Evolutionary conservation across 2,329 filamentous ascomycete species (phyloP).

Genomic region (Venturia aucupariae): DNA sequence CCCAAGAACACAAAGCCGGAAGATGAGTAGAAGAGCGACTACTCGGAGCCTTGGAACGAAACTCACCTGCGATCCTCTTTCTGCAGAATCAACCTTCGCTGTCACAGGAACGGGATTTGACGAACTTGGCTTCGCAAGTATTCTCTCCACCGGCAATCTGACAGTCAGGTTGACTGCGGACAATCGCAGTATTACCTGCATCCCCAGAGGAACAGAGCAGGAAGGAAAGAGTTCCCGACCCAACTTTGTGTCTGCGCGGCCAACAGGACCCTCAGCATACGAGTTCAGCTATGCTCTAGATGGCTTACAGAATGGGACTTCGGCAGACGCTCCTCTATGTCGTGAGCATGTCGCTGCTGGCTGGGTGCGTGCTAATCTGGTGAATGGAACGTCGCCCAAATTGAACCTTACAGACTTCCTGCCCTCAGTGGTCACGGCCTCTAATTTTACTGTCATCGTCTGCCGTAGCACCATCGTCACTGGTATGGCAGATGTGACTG

Average conservation of each 20-base stretch:
- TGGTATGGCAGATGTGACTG: no score
- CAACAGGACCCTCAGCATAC: background rate
- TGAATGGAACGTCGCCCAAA: no score
- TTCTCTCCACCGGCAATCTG: background rate
- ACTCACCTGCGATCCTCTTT: constrained; percentile 24
- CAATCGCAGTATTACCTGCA: background rate
- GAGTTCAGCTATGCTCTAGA: constrained; percentile 6
- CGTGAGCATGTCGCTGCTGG: constrained; percentile 19
- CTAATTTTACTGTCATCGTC: no score
- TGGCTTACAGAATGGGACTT: background rate
- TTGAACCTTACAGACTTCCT: no score
- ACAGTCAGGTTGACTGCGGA: background rate
- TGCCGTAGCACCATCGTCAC: no score
- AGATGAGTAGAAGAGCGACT: no score
- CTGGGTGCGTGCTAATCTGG: constrained; percentile 21
- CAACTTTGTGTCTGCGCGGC: background rate
- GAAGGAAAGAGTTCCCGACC: no score
- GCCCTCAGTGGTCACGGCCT: no score
- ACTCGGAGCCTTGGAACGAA: constrained; percentile 29
- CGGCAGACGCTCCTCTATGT: background rate
- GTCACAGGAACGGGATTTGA: no score
- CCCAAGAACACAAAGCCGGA: no score
- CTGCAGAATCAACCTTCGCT: background rate
- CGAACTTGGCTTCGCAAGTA: no score
- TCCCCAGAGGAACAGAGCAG: background rate